Evolutionary conservation across 176 grass and related monocot genomes (phyloP), one percentile per base, ranked within the genome.

Genomic region (Elymus sibiricus): DNA sequence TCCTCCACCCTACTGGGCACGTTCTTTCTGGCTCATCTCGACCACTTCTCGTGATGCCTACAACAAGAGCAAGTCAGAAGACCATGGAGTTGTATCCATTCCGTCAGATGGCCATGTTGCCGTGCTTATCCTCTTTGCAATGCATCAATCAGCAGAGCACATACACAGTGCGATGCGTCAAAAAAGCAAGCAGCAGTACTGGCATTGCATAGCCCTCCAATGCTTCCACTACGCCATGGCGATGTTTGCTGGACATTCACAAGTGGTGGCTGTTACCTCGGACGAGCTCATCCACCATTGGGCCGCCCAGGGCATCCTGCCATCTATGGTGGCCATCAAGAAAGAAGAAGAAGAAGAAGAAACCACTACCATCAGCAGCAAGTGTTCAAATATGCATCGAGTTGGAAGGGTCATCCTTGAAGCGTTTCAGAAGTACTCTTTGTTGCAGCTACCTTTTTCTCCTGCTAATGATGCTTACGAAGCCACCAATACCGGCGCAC

Each of bases 1-100:
- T 79, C 75, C 55, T 67, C 29, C 22, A 0, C 7, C 11, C 0
- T 0, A 0, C 0, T 88, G 61, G 72, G 0, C 1, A 25, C 0
- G 0, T 0, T 80, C 82, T 58, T 0, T 0, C 0, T 84, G 58
- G 82, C 0, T 66, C 1, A 16, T 89, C 5, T 59, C 44, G 0
- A 24, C 58, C 19, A 66, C 76, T 0, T 85, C 25, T 0, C 31
- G 0, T 6, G 0, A 67, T 16, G 43, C 25, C 12, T 84, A 8
- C 5, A 4, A 64, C 0, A 19, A 0, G 34, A 84, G 40, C 32
- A 66, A 21, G 4, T 51, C 15, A 51, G 0, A 51, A 51, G 5
- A 0, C 4, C 1, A 15, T 14, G 0, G 0, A 13, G 12, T 46
- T 46, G 14, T 14, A 46, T 4, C 43, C 12, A 46, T 46, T 46